These are phyloP conservation scores for Globisporangium megalacanthum DNA, from an alignment of 352 stramenopile genomes.

Conservation along the genomic window DNA sequence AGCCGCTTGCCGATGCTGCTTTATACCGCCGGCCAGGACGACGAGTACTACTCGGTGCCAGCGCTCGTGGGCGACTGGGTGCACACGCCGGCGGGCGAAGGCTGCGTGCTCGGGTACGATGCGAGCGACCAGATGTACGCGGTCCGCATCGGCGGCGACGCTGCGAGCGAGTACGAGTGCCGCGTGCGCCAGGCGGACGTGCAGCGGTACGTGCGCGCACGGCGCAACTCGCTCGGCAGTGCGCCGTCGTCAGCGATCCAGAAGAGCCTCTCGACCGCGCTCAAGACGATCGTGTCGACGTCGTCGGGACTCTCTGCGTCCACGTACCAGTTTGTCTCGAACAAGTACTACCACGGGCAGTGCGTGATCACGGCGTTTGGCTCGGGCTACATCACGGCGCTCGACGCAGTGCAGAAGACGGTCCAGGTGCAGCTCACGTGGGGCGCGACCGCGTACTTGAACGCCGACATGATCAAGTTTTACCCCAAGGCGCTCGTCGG, in stretches of 20 bases:
- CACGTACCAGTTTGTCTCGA: slow-evolving; percentile 54
- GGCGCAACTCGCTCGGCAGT: slow-evolving; percentile 24
- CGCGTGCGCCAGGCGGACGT: slow-evolving; percentile 36
- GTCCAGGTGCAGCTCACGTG: slow-evolving; percentile 64
- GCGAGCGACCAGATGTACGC: slow-evolving; percentile 43
- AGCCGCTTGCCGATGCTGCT: slow-evolving; percentile 27
- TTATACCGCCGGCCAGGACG: slow-evolving; percentile 26
- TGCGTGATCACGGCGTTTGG: slow-evolving; percentile 70
- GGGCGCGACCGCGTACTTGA: slow-evolving; percentile 52
- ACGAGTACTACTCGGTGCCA: slow-evolving; percentile 47
- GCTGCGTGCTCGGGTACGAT: slow-evolving; percentile 47
- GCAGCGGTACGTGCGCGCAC: slow-evolving; percentile 26
- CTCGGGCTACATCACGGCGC: slow-evolving; percentile 44
- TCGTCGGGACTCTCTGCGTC: slow-evolving; percentile 41
- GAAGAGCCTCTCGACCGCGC: slow-evolving; percentile 34
- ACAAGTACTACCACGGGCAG: slow-evolving; percentile 67
- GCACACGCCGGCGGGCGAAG: slow-evolving; percentile 48
- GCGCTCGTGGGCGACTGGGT: slow-evolving; percentile 55
- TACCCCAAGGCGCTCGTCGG: slow-evolving; percentile 70
- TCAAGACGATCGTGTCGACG: slow-evolving; percentile 59
- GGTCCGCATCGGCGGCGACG: slow-evolving; percentile 32
- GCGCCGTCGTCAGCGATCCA: slow-evolving; percentile 31
- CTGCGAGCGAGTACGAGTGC: slow-evolving; percentile 31
- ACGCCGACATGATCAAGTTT: slow-evolving; percentile 52
- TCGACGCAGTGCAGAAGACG: slow-evolving; percentile 41